Conservation (phyloP, 495 filamentous ascomycete species). For the Aspergillus bridgeri region DNA sequence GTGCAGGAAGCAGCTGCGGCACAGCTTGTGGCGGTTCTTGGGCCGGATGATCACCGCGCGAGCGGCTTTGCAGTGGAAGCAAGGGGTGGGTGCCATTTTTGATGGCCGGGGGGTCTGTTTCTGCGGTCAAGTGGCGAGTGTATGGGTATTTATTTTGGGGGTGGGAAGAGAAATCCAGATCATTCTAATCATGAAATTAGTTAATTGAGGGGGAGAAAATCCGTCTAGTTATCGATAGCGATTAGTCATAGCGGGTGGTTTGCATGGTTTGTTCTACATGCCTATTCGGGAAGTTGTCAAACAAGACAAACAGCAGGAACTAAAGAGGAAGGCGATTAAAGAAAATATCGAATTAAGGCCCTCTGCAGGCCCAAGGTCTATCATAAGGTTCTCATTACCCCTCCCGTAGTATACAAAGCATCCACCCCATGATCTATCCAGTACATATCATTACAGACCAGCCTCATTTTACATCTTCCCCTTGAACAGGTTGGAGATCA, state of each 20-base stretch:
- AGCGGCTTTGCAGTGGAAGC: slow-evolving; percentile 68
- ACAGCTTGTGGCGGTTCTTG: slow-evolving; percentile 90
- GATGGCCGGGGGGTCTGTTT: neutral
- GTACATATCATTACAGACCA: neutral
- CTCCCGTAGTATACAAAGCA: neutral
- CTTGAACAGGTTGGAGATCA: slow-evolving; percentile 64
- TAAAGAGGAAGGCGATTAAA: neutral
- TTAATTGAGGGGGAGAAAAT: neutral
- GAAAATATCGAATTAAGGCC: no score
- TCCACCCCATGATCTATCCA: neutral
- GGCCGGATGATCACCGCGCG: slow-evolving; percentile 88
- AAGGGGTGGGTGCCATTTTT: slow-evolving; percentile 59
- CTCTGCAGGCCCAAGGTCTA: no score
- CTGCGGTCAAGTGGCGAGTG: neutral
- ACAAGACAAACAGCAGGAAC: neutral
- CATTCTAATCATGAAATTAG: neutral
- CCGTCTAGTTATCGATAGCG: neutral
- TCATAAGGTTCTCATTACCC: neutral
- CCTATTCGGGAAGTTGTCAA: neutral
- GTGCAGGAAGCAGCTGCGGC: slow-evolving; percentile 78
- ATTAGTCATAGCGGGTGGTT: slow-evolving; percentile 8
- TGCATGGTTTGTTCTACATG: slow-evolving; percentile 12
- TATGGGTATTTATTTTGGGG: slow-evolving; percentile 1
- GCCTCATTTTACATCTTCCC: slow-evolving; percentile 60
- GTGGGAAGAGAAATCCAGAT: slow-evolving; percentile 9